Conservation (phyloP, 805 yeast genomes). For the Barnettozyma botsteinii region DNA sequence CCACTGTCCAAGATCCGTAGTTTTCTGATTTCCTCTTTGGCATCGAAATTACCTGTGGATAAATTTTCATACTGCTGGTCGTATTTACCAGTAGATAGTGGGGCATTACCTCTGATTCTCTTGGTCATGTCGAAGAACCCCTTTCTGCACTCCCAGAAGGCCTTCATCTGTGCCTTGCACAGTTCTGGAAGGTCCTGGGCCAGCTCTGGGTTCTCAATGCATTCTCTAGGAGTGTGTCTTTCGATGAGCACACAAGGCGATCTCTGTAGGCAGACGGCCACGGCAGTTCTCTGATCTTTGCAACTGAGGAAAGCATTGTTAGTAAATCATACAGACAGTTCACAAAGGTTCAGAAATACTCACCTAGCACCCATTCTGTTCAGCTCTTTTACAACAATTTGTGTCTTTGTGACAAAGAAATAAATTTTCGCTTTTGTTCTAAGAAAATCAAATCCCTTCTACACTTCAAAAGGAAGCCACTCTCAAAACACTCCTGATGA, state of each 20-base stretch:
- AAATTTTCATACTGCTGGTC: constrained; percentile 81
- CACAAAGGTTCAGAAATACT: constrained; percentile 22
- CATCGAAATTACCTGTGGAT: constrained; percentile 74
- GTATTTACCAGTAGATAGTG: constrained; percentile 86
- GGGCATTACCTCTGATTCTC: constrained; percentile 90
- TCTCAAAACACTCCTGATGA: constrained; percentile 39
- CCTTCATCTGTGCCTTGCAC: constrained; percentile 76
- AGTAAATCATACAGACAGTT: too few species aligned
- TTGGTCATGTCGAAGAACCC: constrained; percentile 91
- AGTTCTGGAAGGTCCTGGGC: constrained; percentile 76
- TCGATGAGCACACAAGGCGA: constrained; percentile 94
- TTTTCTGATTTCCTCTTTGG: constrained; percentile 74
- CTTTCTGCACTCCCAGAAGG: constrained; percentile 84
- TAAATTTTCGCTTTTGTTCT: background rate
- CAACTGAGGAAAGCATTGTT: constrained; percentile 47
- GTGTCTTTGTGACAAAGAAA: too few species aligned
- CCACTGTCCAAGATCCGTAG: constrained; percentile 55
- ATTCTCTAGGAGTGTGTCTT: constrained; percentile 83
- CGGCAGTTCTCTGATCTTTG: constrained; percentile 89
- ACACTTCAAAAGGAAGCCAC: background rate
- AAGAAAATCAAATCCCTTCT: background rate
- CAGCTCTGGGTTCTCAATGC: constrained; percentile 76
- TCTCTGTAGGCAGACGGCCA: constrained; percentile 91
- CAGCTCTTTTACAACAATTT: too few species aligned
- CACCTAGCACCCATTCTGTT: constrained; percentile 50